Evolutionary conservation across 768 basidiomycete species (phyloP).

Genomic region (Atractiella rhizophila): DNA sequence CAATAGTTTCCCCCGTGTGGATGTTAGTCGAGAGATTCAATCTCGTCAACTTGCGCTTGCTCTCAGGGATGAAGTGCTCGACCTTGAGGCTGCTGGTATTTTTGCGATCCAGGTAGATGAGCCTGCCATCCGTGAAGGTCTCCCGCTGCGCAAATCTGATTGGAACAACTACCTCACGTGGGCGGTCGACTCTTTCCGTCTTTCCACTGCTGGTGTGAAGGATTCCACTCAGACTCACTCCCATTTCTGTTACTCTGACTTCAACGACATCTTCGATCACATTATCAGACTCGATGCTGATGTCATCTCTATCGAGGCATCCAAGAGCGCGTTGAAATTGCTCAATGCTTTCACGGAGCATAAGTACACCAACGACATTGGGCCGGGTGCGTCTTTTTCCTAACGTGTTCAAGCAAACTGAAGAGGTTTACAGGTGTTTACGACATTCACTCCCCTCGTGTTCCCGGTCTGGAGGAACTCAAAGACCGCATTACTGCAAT

Average conservation of each 20-base stretch:
- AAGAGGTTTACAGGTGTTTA: conserved; percentile 37
- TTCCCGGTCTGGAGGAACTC: conserved; percentile 79
- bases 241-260: conserved; percentile 98
- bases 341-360: conserved; percentile 80
- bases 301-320: conserved; percentile 89
- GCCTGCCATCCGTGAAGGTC: conserved; percentile 96
- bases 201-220: conserved; percentile 81
- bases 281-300: conserved; percentile 93
- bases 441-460: conserved; percentile 98
- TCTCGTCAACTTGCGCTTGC: conserved; percentile 94
- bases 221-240: conserved; percentile 91
- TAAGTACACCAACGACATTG: conserved; percentile 90
- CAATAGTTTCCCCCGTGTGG: conserved; percentile 71
- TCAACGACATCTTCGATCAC: conserved; percentile 92
- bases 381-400: conserved; percentile 31
- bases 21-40: conserved; percentile 84
- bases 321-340: conserved; percentile 96
- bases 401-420: not conserved
- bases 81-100: conserved; percentile 90
- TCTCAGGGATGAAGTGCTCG: conserved; percentile 89
- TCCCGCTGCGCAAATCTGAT: conserved; percentile 84
- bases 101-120: conserved; percentile 98
- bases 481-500: conserved; percentile 68
- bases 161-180: conserved; percentile 91
- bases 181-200: conserved; percentile 98